Conservation (phyloP, 1,284 basidiomycete species). For the Hemileia vastatrix region DNA sequence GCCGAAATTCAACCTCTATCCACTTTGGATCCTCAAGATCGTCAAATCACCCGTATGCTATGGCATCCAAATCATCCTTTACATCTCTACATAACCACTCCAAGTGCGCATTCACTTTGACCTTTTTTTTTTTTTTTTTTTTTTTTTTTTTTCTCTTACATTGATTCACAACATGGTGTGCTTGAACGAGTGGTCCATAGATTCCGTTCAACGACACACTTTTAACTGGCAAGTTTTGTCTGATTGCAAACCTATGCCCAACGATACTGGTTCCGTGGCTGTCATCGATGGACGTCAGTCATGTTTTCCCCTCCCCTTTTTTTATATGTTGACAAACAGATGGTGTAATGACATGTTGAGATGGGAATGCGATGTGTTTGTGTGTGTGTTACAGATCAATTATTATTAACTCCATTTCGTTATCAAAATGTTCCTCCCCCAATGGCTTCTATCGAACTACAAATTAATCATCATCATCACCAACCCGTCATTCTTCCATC, state of each 20-base stretch:
- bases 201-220: conserved; percentile 53
- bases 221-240: conserved; percentile 69
- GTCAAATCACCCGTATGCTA: conserved; percentile 57
- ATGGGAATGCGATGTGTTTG: too few species aligned
- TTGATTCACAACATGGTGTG: conserved; percentile 48
- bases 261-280: conserved; percentile 73
- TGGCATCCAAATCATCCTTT: conserved; percentile 83
- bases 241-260: conserved; percentile 56
- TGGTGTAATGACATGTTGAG: too few species aligned
- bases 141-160: background rate
- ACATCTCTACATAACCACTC: conserved; percentile 59
- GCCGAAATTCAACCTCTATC: conserved; percentile 61
- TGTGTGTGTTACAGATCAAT: conserved; percentile 50
- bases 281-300: conserved; percentile 79
- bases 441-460: conserved; percentile 68
- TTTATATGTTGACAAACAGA: background rate
- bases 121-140: background rate
- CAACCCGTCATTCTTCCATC: conserved; percentile 55
- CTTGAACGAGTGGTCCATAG: conserved; percentile 45
- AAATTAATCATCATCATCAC: conserved; percentile 37
- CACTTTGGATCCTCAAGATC: conserved; percentile 34
- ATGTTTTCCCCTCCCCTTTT: too few species aligned
- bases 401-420: conserved; percentile 83
- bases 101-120: conserved; percentile 6
- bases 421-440: conserved; percentile 90